phyloP scores from a whole-genome alignment of 352 stramenopile species.

The Globisporangium acanthophoron region DNA sequence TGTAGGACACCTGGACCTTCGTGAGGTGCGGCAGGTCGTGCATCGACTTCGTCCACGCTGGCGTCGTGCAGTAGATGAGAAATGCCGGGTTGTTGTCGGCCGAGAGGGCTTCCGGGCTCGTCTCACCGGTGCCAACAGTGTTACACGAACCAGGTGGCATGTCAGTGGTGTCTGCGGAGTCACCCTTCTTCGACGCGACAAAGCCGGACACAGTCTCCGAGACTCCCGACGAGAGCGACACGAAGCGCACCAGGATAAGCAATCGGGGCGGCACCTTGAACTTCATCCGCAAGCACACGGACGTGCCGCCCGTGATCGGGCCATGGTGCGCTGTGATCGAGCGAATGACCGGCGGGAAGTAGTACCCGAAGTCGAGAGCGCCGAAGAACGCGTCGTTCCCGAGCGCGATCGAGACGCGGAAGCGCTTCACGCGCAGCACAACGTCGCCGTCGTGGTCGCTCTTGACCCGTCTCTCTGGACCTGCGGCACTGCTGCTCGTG shows the following conservation, averaged over 20 bases:
- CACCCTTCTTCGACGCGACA: not conserved
- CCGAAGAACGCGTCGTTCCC: conserved; percentile 42
- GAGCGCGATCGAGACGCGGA: conserved; percentile 36
- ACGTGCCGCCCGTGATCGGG: conserved; percentile 47
- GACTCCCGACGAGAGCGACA: conserved; percentile 22
- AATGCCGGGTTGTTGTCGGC: conserved; percentile 25
- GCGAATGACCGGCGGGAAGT: conserved; percentile 52
- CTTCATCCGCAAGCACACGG: conserved; percentile 62
- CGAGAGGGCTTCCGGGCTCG: not conserved
- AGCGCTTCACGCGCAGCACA: conserved; percentile 20
- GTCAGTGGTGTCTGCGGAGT: not conserved
- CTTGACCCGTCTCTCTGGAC: not conserved
- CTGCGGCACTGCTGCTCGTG: not conserved
- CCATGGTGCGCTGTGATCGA: conserved; percentile 67
- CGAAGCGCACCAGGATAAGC: conserved; percentile 49
- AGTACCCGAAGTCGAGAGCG: conserved; percentile 39
- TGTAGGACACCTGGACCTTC: conserved; percentile 68
- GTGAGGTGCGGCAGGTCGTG: conserved; percentile 41
- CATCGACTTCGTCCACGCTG: conserved; percentile 26
- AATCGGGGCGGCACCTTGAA: conserved; percentile 48
- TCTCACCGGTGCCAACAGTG: not conserved
- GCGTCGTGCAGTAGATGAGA: conserved; percentile 43
- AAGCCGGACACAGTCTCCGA: conserved; percentile 17
- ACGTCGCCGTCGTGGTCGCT: conserved; percentile 11
- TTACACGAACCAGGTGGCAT: not conserved